Conservation (phyloP, 1,284 basidiomycete genomes). For the Ganoderma meredithae region DNA sequence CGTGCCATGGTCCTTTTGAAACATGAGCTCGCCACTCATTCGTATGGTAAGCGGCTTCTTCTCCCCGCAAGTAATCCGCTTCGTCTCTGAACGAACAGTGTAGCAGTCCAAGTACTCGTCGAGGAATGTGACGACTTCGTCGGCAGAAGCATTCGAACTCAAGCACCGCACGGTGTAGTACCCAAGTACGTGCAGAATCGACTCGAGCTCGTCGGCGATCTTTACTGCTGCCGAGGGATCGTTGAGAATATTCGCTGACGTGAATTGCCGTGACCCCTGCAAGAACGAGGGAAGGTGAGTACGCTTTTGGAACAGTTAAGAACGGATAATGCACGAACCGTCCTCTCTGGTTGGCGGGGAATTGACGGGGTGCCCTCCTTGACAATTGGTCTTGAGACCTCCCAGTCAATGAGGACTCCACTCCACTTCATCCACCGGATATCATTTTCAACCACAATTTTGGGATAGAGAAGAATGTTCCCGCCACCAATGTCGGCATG, state of each 20-base stretch:
- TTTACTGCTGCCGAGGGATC: not conserved
- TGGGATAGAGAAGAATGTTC: conserved; percentile 16
- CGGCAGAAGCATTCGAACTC: not conserved
- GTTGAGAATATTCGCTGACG: not conserved
- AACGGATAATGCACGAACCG: not conserved
- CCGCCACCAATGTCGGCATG: conserved; percentile 21
- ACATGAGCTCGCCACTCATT: no score
- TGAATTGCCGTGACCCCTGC: conserved; percentile 1
- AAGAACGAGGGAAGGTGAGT: not conserved
- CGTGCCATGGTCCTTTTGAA: no score
- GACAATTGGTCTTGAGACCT: not conserved
- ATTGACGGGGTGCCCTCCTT: not conserved
- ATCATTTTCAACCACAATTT: not conserved
- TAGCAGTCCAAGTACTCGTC: not conserved
- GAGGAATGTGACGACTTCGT: not conserved
- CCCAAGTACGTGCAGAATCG: not conserved
- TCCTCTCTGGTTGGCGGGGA: not conserved
- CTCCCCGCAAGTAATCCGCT: no score
- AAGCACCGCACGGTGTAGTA: conserved; percentile 4
- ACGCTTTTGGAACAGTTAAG: not conserved
- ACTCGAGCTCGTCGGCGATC: not conserved
- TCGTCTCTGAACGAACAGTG: not conserved
- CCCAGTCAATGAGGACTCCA: conserved; percentile 19
- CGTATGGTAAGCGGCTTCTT: no score
- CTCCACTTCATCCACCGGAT: not conserved